Base-by-base conservation (phyloP, 441 rosid genomes). In the Macaranga tanarius region DNA sequence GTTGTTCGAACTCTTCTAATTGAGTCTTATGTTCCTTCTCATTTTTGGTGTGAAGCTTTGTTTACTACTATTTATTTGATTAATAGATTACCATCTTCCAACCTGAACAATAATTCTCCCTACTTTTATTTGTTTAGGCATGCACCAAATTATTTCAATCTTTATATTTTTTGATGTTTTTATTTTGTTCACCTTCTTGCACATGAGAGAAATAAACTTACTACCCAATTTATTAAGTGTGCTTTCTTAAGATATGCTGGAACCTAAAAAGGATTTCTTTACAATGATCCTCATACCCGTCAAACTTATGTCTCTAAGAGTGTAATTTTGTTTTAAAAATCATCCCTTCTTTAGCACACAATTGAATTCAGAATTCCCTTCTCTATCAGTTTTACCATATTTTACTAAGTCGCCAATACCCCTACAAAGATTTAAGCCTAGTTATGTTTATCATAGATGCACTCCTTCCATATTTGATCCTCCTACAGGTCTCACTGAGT, bases 1-100 rank as follows among this genome's bases (percentile, higher is more conserved):
- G 54, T 67, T 7, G 60, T 62, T 71, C n/a, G 42, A 13, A 62
- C 76, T 7, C 28, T 23, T 7, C 2, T 74, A 6, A 34, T 74
- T 34, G 54, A 66, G 8, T 51, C 57, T 20, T 75, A 4, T 5
- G 54, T 69, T n/a, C 62, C 44, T 17, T 6, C 42, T 34, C 28
- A 47, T 2, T 73, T 73, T 47, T 64, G 15, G 44, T 45, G 20
- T 1, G 62, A 73, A 38, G 71, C 70, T 52, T 62, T 61, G 7
- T 62, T 60, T 44, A 72, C 26, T 20, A 2, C 4, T 15, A 7
- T 59, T 23, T 28, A 72, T 76, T 23, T 62, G 17, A 52, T 68
- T 1, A 65, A 57, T 50, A 50, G 58, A 16, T 67, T 67, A 50
- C 25, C 58, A 0, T 67, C 58, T 42, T 15, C 25, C 40, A 67